These are phyloP conservation scores for Penicillium frequentans DNA, from an alignment of 2,329 filamentous ascomycete species.

Conservation along the genomic window DNA sequence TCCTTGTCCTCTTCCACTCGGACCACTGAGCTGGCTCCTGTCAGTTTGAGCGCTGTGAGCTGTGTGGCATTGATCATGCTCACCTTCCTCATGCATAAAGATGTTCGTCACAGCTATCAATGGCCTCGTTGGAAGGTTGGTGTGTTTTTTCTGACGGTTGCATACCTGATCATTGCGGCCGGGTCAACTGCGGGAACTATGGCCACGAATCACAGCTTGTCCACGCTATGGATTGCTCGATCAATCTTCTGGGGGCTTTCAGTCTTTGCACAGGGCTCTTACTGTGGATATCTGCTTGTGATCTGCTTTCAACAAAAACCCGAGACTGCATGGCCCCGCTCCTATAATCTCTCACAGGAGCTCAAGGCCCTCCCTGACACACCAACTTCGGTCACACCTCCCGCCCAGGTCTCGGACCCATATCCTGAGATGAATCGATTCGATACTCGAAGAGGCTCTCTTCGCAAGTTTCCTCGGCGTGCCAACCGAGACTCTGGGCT, in stretches of 20 bases:
- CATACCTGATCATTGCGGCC: conserved; percentile 29
- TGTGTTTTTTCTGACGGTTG: conserved; percentile 18
- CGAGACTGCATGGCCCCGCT: conserved; percentile 21
- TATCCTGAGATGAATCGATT: conserved; percentile 15
- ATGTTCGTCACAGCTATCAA: conserved; percentile 13
- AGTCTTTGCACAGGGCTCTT: conserved; percentile 31
- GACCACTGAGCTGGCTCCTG: conserved; percentile 23
- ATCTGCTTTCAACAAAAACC: conserved; percentile 9
- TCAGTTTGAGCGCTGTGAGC: conserved; percentile 26
- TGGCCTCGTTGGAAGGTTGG: conserved; percentile 19
- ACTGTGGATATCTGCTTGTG: conserved; percentile 30
- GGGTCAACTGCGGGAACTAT: conserved; percentile 30
- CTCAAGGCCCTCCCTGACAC: conserved; percentile 20
- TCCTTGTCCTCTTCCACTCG: conserved; percentile 13
- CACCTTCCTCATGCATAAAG: conserved; percentile 17
- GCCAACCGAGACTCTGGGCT: conserved; percentile 34
- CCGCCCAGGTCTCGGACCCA: conserved; percentile 10
- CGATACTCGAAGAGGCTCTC: conserved; percentile 24
- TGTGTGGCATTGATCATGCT: conserved; percentile 26
- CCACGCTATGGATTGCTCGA: conserved; percentile 33
- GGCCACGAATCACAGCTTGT: conserved; percentile 17
- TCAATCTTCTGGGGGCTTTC: conserved; percentile 38
- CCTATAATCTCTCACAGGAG: conserved; percentile 22
- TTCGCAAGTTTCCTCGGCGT: conserved; percentile 27
- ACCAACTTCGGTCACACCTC: conserved; percentile 10